Percentiles rank a stretch among this genome's conserved stretches.
These are phyloP conservation scores for Cladophialophora exuberans DNA, from an alignment of 2,329 filamentous ascomycete species.

Conservation along the genomic window DNA sequence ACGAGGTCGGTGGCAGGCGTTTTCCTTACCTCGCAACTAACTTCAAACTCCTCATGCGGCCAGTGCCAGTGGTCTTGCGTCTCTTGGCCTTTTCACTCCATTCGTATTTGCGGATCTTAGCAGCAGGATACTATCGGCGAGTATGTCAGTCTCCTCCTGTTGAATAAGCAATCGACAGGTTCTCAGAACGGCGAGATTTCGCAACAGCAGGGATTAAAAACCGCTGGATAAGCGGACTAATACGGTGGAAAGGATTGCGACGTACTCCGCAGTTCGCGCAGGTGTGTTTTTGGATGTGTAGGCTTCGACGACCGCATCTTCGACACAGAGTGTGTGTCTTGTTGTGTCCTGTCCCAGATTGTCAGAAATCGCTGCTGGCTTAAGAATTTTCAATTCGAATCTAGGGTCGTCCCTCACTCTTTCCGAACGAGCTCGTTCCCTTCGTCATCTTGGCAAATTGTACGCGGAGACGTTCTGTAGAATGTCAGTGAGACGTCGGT, in stretches of 20 bases:
- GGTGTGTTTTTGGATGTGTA: conserved; percentile 99
- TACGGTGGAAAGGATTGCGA: neutral
- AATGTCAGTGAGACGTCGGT: conserved; percentile 2
- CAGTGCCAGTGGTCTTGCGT: conserved; percentile 98
- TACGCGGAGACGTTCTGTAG: conserved; percentile 17
- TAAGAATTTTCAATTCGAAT: neutral
- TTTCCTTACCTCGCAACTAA: conserved; percentile 68
- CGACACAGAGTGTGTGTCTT: conserved; percentile 98
- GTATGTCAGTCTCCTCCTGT: conserved; percentile 16
- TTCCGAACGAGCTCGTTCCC: conserved; percentile 73
- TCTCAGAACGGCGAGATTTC: neutral
- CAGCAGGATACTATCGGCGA: conserved; percentile 72
- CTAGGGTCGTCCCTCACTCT: conserved; percentile 55
- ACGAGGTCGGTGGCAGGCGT: neutral
- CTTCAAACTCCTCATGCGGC: conserved; percentile 95
- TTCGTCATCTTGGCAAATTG: conserved; percentile 50
- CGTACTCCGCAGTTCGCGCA: conserved; percentile 80
- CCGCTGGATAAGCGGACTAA: too few relatives aligned
- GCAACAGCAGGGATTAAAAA: neutral
- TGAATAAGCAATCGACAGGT: too few relatives aligned
- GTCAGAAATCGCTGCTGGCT: conserved; percentile 17
- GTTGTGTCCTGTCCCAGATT: conserved; percentile 63
- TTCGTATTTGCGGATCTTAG: conserved; percentile 99
- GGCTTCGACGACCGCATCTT: conserved; percentile 81
- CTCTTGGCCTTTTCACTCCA: conserved; percentile 99